Base-by-base conservation (phyloP, 805 yeast species). In the Gaillardinia entomophila region DNA sequence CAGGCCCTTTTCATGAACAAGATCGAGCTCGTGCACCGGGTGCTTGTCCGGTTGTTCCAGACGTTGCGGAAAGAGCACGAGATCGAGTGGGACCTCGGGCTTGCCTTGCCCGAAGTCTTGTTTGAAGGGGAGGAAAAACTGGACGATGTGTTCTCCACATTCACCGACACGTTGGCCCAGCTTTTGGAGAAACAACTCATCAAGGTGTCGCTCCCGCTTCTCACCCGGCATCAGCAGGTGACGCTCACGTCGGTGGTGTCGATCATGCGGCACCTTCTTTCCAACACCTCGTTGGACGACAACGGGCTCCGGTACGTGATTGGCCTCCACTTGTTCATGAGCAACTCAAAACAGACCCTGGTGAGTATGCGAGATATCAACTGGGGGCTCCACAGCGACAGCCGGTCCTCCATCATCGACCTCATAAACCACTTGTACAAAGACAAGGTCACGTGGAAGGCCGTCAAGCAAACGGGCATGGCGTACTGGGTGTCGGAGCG, bases 211-310 rank as follows among this genome's bases (percentile, higher is more conserved):
- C 60, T 89, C 17, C 96, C 96, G 0, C 79, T 80, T 39, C 53
- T 89, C 18, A 87, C 96, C 0, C 77, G 96, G 38, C 97, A 89
- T 58, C 96, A 89, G 53, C 97, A 89, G 49, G 77, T 81, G 18
- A 87, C 96, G 0, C 66, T 89, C 17, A 67, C 81, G 2, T 75
- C 84, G 12, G 76, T 86, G 2, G 66, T 86, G 4, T 79, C 75
- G 30, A 79, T 88, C 2, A 61, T 84, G 16, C 64, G 68, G 16
- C 76, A 75, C 12, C 68, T 85, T 4, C 8, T 19, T 10, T 6
- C 22, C 22, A 19, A 19, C 10, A 66, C 68, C 11, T 64, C 66
- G 31, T 67, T 65, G 27, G 90, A 82, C 49, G 57, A 60, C 25
- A 81, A 82, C 53, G 96, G 94, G 0, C 49, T 79, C 6, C 62